These are phyloP conservation scores for Lipomyces mesembrius DNA, from an alignment of 805 yeast genomes.

Conservation along the genomic window DNA sequence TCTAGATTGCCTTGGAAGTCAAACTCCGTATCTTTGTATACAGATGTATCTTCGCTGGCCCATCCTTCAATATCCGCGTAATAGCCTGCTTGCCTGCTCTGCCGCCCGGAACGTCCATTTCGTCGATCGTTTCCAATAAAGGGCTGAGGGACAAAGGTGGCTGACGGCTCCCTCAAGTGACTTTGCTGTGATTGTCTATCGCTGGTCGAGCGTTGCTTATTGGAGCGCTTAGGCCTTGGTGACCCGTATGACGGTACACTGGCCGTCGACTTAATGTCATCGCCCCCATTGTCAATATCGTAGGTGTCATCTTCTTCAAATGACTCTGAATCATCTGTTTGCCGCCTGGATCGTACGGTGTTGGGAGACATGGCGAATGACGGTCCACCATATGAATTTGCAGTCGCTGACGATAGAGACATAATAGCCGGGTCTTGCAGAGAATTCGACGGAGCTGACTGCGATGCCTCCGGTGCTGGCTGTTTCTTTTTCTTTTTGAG, in stretches of 20 bases:
- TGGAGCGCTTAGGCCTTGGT: neutral
- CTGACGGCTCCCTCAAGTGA: conserved; percentile 28
- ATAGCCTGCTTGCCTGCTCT: conserved; percentile 16
- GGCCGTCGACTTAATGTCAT: neutral
- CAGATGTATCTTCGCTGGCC: conserved; percentile 47
- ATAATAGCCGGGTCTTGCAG: conserved; percentile 34
- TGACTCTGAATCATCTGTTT: conserved; percentile 5
- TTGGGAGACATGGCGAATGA: conserved; percentile 13
- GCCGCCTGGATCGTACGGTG: conserved; percentile 4
- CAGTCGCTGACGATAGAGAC: conserved; percentile 10
- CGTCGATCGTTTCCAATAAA: conserved; percentile 9
- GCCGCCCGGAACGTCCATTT: conserved; percentile 32
- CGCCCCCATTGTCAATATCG: conserved; percentile 2
- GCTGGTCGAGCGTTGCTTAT: conserved; percentile 3
- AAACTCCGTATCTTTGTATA: conserved; percentile 65
- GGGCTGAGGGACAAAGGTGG: conserved; percentile 27
- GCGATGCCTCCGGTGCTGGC: neutral
- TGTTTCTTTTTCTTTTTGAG: conserved; percentile 12
- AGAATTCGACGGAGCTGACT: neutral
- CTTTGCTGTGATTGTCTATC: neutral
- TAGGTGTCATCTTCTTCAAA: conserved; percentile 11
- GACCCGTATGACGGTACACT: neutral
- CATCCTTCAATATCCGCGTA: conserved; percentile 37
- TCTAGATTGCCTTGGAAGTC: conserved; percentile 83
- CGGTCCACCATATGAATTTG: conserved; percentile 15